Evolutionary conservation across 345 rosid genomes (phyloP), one percentile per base, ranked within the genome.

Genomic region (Bruguiera gymnorhiza): DNA sequence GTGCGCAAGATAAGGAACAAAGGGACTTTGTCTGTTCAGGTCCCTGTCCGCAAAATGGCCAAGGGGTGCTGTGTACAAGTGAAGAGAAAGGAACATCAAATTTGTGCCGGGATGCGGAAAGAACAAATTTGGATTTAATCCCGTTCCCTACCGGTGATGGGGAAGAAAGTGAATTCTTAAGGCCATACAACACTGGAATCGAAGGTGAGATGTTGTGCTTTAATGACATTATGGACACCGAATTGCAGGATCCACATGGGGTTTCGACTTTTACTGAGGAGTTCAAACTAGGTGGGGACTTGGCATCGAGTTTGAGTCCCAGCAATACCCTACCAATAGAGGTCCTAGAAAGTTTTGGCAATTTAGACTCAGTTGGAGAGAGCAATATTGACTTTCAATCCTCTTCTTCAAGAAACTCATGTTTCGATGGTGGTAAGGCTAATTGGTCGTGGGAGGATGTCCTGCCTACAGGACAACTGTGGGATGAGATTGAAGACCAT

Each of bases 381-480:
- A 18, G 59, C 31, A 43, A 43, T 21, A 34, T 34, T 34, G 82
- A 67, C 5, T 70, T 55, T 66, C 20, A 57, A 18, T 57, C 71
- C 15, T 56, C 66, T 52, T 70, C 79, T 32, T 62, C 80, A 18
- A 67, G 62, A 46, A 60, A 70, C 7, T 71, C 82, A 0, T 65
- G 72, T 63, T 68, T 80, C 30, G 69, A 78, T 16, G 70, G 67
- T 48, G 63, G 70, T 43, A 78, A 54, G 30, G 61, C 62, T 70
- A 84, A 80, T 66, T 83, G 83, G 83, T 76, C 67, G 16, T 80
- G 83, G 82, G 73, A 74, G 37, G 64, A 66, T 65, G 63, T 75
- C 10, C 60, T 73, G 48, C 67, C 24, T 24, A 24, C 60, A 37
- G 69, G 70, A 21, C 63, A 63, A 26, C 19, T 72, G 34, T 70